Base-by-base conservation (phyloP, 1,284 basidiomycete genomes). In the Cryptococcus sp. region DNA sequence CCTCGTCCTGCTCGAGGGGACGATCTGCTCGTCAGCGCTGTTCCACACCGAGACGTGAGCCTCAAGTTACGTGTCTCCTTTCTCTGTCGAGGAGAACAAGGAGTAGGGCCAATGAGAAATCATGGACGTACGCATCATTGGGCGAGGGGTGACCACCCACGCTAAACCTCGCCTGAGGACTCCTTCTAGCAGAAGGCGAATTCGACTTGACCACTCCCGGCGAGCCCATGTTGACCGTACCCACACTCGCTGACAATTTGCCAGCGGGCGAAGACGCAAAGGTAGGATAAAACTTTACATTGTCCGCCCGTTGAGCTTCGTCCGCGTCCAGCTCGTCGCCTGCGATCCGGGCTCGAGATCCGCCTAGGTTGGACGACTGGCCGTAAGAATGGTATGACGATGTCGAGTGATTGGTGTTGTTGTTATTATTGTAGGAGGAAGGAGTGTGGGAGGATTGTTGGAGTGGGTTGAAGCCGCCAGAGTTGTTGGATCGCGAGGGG, bases 241-340 rank as follows among this genome's bases (percentile, higher is more conserved):
- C 34, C 24, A 22, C 23, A 22, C 38, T 19, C 12, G 12, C 38
- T 10, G 38, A 25, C 26, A 16, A 1, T 35, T 52, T 63, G 25
- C 64, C 66, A 3, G 65, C 66, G 10, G 68, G 66, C 23, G 53
- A 55, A 33, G 52, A 51, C 1, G 63, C 65, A 40, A 69, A 71
- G 10, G 55, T 57, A 6, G 69, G 68, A 18, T 66, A 50, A 53
- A 69, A 71, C 50, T 65, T 65, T 26, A 68, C 62, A 1, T 53
- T 56, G 11, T 65, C 63, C 6, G 63, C 66, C 43, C 60, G 57
- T 10, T 55, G 53, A 31, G 42, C 47, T 31, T 69, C 67, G 44
- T 70, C 68, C 5, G 63, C 57, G 47, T 70, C 68, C 41, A 66
- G 54, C 39, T 64, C 59, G 40, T 66, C 64, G 16, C 51, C 57